These are phyloP conservation scores for Aspergillus chevalieri DNA, from an alignment of 2,329 filamentous ascomycete genomes.

Conservation along the genomic window DNA sequence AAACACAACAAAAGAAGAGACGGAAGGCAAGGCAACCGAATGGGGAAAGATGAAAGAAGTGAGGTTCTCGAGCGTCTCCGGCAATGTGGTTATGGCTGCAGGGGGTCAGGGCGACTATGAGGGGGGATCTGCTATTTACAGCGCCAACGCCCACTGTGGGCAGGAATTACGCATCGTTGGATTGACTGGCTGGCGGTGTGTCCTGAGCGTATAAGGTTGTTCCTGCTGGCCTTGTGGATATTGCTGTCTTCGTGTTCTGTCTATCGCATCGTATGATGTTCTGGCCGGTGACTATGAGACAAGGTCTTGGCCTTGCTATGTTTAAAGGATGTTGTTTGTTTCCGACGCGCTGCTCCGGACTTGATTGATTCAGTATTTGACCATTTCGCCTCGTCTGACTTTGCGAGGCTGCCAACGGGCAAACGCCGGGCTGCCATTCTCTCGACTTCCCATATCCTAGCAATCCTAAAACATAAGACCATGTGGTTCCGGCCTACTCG, in stretches of 20 bases:
- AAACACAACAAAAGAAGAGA: not conserved
- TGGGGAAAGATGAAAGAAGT: slow-evolving; percentile 2
- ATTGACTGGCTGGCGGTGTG: slow-evolving; percentile 1
- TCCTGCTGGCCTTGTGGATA: not conserved
- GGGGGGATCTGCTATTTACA: slow-evolving; percentile 19
- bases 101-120: slow-evolving; percentile 11
- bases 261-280: not conserved
- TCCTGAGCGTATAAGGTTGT: not conserved
- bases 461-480: slow-evolving; percentile 4
- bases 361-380: not conserved
- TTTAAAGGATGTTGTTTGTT: not conserved
- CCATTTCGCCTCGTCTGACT: not conserved
- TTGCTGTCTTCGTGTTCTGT: not conserved
- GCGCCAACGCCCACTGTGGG: slow-evolving; percentile 1
- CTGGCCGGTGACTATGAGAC: not conserved
- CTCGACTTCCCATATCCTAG: slow-evolving; percentile 10
- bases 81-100: slow-evolving; percentile 29
- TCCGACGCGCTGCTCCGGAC: not conserved
- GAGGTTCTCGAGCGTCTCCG: slow-evolving; percentile 18
- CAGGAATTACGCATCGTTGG: not conserved
- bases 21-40: not conserved
- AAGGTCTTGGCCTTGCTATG: not conserved
- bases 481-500: slow-evolving; percentile 11
- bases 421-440: not conserved
- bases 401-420: not conserved